phyloP scores from a whole-genome alignment of 495 filamentous ascomycete genomes.

The Neurospora intermedia region DNA sequence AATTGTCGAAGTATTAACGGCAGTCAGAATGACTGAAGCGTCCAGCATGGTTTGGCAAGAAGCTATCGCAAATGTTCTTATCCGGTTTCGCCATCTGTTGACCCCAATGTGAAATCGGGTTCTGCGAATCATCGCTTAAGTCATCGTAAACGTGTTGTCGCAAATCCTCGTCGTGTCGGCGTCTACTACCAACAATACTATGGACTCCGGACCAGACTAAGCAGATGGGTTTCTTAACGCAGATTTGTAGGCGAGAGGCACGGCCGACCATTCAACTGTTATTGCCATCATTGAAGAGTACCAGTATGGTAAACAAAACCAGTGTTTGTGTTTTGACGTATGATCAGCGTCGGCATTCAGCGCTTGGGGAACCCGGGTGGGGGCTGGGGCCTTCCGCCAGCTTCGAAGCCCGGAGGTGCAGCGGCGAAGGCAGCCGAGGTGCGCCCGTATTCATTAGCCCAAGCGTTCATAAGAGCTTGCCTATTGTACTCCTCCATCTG shows the following conservation, averaged over 20 bases:
- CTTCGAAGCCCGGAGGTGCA: not conserved
- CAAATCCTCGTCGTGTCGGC: not conserved
- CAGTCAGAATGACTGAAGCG: not conserved
- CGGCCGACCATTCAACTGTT: not conserved
- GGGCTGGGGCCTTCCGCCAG: not conserved
- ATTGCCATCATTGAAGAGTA: not conserved
- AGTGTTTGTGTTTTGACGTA: not conserved
- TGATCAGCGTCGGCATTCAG: not conserved
- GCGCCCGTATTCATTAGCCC: slow-evolving; percentile 3
- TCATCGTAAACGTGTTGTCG: not conserved
- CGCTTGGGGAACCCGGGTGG: not conserved
- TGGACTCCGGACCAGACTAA: not conserved
- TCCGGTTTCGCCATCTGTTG: not conserved
- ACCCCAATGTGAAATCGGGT: not conserved
- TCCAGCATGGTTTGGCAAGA: not conserved
- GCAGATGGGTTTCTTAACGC: not conserved
- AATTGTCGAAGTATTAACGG: not conserved
- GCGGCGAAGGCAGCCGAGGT: not conserved
- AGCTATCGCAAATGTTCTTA: not conserved
- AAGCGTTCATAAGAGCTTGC: slow-evolving; percentile 6
- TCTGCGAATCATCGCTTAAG: not conserved
- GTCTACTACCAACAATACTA: not conserved
- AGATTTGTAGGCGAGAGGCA: not conserved
- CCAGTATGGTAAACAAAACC: not conserved
- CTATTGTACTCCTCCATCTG: slow-evolving; percentile 2